Base-by-base conservation (phyloP, 306 rosid species). In the Inga laurina region DNA sequence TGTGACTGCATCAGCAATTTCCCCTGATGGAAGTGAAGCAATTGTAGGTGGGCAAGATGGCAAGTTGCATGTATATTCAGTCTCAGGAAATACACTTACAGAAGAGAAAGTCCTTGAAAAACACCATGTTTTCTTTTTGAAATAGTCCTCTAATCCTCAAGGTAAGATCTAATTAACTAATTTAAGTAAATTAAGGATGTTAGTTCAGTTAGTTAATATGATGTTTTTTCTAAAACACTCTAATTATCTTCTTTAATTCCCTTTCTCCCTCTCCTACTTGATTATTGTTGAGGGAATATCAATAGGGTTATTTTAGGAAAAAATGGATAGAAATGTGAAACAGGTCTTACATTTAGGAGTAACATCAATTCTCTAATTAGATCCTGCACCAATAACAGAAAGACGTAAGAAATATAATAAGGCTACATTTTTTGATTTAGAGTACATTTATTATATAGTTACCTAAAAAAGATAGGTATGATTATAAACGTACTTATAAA, bases 1-100 rank as follows among this genome's bases (percentile, higher is more conserved):
- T 56, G 99, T 88, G 85, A 90, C 92, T 10, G 97, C 99, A 11
- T 85, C 88, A 82, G 89, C 92, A 72, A 83, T 96, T 80, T 80
- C 99, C 34, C 98, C 98, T 22, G 98, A 94, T 85, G 99, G 97
- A 54, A 90, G 89, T 83, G 97, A 96, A 88, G 99, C 93, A 79
- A 91, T 96, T 66, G 79, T 96, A 43, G 98, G 98, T 74, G 98
- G 94, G 44, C 97, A 96, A 80, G 97, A 96, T 64, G 99, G 99
- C 65, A 96, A 94, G 77, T 83, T 96, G 83, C 97, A 78, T 81
- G 73, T 96, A 75, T 96, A 90, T 88, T 89, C 98, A 62, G 64
- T 96, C 80, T 78, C 82, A 5, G 98, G 93, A n/a, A 95, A 92
- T 79, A 85, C 91, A 49, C 84, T 96, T 49, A 87, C 87, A 34